Evolutionary conservation across 1,284 basidiomycete genomes (phyloP).

Genomic region (Microbotryum saponariae): DNA sequence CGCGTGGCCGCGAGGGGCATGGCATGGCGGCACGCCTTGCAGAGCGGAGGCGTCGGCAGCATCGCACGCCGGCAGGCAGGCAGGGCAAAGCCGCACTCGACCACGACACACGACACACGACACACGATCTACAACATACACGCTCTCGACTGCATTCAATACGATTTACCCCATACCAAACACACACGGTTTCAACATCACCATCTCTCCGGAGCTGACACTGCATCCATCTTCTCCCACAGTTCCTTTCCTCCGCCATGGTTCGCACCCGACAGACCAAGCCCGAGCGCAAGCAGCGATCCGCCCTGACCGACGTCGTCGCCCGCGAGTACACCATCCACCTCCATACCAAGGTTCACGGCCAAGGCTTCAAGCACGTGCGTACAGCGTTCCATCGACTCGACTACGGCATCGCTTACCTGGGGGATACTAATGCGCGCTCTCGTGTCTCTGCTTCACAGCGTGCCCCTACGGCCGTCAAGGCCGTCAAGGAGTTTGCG

Average conservation of each 20-base stretch:
- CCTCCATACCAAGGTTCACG: conserved; percentile 36
- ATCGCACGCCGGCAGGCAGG: too few species aligned
- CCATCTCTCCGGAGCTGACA: too few species aligned
- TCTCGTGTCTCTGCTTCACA: conserved; percentile 4
- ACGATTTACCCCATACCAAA: too few species aligned
- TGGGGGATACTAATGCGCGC: neutral
- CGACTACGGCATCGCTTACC: neutral
- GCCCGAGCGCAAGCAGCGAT: conserved; percentile 36
- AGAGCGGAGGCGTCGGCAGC: too few species aligned
- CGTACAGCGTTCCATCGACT: neutral
- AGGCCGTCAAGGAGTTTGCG: conserved; percentile 81
- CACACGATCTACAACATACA: too few species aligned
- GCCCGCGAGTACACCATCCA: conserved; percentile 56
- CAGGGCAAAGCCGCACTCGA: too few species aligned
- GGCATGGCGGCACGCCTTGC: too few species aligned
- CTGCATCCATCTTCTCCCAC: too few species aligned
- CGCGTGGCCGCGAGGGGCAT: too few species aligned
- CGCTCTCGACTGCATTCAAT: too few species aligned
- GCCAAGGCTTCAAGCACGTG: conserved; percentile 36
- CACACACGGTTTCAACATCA: too few species aligned
- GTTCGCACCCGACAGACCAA: conserved; percentile 15
- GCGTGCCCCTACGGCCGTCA: conserved; percentile 77
- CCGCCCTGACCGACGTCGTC: conserved; percentile 86
- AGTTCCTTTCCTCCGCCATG: conserved; percentile 23
- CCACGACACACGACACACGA: too few species aligned